A percentile compares a stretch with the other conserved stretches of the same genome.
These are phyloP conservation scores for Blastomyces emzantsi DNA, from an alignment of 2,329 filamentous ascomycete genomes.

Conservation along the genomic window DNA sequence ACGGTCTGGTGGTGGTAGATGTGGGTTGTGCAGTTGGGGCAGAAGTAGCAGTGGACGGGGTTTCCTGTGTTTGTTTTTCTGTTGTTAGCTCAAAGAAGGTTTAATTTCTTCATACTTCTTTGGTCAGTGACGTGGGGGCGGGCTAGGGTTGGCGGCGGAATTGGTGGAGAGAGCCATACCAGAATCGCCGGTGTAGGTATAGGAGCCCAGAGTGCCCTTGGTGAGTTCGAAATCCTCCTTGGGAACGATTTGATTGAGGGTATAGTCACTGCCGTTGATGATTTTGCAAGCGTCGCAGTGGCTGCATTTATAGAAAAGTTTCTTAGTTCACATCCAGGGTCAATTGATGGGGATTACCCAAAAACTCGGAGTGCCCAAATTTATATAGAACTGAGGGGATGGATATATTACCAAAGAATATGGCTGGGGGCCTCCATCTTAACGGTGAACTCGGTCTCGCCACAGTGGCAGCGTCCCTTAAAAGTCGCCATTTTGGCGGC, in stretches of 20 bases:
- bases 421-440: slow-evolving; percentile 40
- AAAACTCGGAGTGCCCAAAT: not conserved
- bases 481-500: slow-evolving; percentile 36
- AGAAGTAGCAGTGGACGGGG: slow-evolving; percentile 49
- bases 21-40: slow-evolving; percentile 48
- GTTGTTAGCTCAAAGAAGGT: slow-evolving; percentile 1
- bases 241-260: slow-evolving; percentile 48
- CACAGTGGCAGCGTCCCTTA: slow-evolving; percentile 48
- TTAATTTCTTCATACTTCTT: not conserved
- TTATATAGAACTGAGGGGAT: not conserved
- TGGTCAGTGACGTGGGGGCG: not conserved
- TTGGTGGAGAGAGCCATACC: slow-evolving; percentile 26
- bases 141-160: not conserved
- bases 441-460: slow-evolving; percentile 45
- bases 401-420: slow-evolving; percentile 27
- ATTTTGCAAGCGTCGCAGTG: slow-evolving; percentile 51
- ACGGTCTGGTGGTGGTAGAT: slow-evolving; percentile 49
- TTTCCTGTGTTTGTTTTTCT: slow-evolving; percentile 34
- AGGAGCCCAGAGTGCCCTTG: slow-evolving; percentile 43
- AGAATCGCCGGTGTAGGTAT: slow-evolving; percentile 50
- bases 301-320: slow-evolving; percentile 25
- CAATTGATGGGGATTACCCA: too few species aligned
- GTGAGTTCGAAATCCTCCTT: slow-evolving; percentile 43
- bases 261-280: slow-evolving; percentile 44
- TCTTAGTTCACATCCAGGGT: not conserved